Conservation (phyloP, 345 rosid species). For the Camelina hispida region DNA sequence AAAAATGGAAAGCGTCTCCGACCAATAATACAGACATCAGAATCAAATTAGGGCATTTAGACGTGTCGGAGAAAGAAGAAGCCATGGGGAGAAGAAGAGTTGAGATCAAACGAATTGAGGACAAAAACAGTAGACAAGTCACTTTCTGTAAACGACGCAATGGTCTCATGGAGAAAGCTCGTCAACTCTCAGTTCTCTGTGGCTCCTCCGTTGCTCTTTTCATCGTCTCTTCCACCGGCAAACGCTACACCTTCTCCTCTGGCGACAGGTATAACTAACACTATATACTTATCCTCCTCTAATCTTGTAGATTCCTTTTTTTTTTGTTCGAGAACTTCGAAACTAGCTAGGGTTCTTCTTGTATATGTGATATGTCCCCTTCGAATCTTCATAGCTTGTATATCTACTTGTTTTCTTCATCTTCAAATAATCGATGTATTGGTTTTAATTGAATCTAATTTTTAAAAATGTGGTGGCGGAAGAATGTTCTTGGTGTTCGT, state of each 20-base stretch:
- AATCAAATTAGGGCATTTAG: background rate
- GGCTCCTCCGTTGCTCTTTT: constrained; percentile 63
- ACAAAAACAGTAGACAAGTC: constrained; percentile 66
- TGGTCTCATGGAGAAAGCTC: constrained; percentile 75
- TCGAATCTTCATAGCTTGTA: too few relatives aligned
- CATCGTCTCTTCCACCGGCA: constrained; percentile 62
- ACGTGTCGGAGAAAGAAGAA: background rate
- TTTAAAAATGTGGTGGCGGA: too few relatives aligned
- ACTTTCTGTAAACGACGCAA: constrained; percentile 69
- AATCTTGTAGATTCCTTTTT: too few relatives aligned
- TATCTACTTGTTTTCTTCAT: too few relatives aligned
- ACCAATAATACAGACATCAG: too few relatives aligned
- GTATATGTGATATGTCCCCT: too few relatives aligned
- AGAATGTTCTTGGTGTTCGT: too few relatives aligned
- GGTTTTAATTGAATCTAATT: too few relatives aligned
- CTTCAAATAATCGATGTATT: too few relatives aligned
- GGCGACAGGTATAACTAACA: constrained; percentile 44
- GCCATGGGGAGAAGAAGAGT: constrained; percentile 65
- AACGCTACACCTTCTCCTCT: constrained; percentile 55
- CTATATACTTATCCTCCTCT: constrained; percentile 4
- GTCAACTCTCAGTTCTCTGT: constrained; percentile 71
- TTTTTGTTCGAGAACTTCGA: background rate
- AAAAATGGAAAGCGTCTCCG: too few relatives aligned
- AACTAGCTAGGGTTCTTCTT: too few relatives aligned
- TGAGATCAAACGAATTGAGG: constrained; percentile 67